Conservation (phyloP, 768 basidiomycete species). For the Pleurotus platypus region DNA sequence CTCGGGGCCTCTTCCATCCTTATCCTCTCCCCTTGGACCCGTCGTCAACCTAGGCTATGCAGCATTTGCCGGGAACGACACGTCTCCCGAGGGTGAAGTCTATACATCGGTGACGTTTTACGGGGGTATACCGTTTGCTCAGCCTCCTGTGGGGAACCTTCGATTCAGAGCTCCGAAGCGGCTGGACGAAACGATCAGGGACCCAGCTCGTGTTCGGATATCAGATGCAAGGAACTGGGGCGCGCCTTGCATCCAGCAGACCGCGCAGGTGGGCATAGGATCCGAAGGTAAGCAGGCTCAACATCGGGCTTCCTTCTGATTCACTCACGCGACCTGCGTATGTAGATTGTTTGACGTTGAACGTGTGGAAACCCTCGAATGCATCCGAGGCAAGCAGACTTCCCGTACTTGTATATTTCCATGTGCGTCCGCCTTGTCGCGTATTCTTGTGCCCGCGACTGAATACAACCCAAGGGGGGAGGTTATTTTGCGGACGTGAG, state of each 20-base stretch:
- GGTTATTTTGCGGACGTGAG: slow-evolving; percentile 35
- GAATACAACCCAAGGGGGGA: slow-evolving; percentile 28
- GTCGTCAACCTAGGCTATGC: slow-evolving; percentile 38
- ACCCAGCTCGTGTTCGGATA: slow-evolving; percentile 15
- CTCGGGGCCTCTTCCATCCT: neutral
- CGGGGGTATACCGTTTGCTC: slow-evolving; percentile 38
- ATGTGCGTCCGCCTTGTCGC: slow-evolving; percentile 23
- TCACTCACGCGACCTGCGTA: neutral
- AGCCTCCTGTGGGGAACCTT: slow-evolving; percentile 35
- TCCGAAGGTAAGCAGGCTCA: neutral
- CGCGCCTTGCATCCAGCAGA: slow-evolving; percentile 40
- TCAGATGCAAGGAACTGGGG: slow-evolving; percentile 43
- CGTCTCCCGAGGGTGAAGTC: slow-evolving; percentile 29
- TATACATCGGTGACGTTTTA: slow-evolving; percentile 38
- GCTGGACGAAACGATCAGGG: slow-evolving; percentile 25
- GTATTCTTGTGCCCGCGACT: neutral
- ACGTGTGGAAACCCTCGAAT: slow-evolving; percentile 40
- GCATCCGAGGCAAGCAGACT: slow-evolving; percentile 28
- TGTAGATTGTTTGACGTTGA: slow-evolving; percentile 36
- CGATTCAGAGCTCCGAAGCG: slow-evolving; percentile 34
- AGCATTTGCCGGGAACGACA: slow-evolving; percentile 35
- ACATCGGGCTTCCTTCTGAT: neutral
- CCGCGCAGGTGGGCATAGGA: slow-evolving; percentile 31
- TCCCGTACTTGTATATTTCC: slow-evolving; percentile 40
- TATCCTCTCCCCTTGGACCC: slow-evolving; percentile 26